Evolutionary conservation across 2,329 filamentous ascomycete species (phyloP), one percentile per base, ranked within the genome.

Genomic region (Tolypocladium pustulatum): DNA sequence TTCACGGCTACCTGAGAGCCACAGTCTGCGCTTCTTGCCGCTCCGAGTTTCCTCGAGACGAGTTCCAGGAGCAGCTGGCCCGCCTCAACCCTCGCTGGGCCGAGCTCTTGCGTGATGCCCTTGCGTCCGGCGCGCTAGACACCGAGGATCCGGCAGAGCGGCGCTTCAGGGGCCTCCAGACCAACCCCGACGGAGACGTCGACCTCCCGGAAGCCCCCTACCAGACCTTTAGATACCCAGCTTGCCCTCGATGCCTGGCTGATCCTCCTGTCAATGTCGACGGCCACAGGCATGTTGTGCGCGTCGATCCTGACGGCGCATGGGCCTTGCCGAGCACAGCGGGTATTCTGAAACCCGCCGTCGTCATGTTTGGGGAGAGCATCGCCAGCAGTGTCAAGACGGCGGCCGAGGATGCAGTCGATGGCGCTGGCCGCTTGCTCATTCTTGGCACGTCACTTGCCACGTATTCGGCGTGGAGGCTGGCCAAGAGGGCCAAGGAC

Each of bases 291-390:
- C 78, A 80, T 22, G 75, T 72, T 32, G 86, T 97, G 1, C 78
- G 88, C 61, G 82, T 89, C 15, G 93, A 97, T 66, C 65, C 69
- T 1, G 91, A 97, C 57, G 93, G 93, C 0, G 93, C 91, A 0
- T 95, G 88, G 90, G 74, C 78, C 43, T 65, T 79, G 7, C 75
- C 75, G 0, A 86, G 84, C 64, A 85, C 81, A 2, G 90, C 85
- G 0, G 94, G 93, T 2, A 84, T 97, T 41, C 72, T 99, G 58
- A 97, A 97, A 69, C 94, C 94, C 4, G 90, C 90, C 0, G 92
- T 99, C 2, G 86, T 92, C 66, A 97, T 97, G 91, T 97, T 97
- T 71, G 94, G 94, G 20, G 94, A 97, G 73, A 92, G 85, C 60
- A 96, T 97, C 55, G 78, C 83, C 0, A 72, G 75, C 1, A 67